These are phyloP conservation scores for Erysiphe pulchra DNA, from an alignment of 2,329 filamentous ascomycete genomes.

Conservation along the genomic window DNA sequence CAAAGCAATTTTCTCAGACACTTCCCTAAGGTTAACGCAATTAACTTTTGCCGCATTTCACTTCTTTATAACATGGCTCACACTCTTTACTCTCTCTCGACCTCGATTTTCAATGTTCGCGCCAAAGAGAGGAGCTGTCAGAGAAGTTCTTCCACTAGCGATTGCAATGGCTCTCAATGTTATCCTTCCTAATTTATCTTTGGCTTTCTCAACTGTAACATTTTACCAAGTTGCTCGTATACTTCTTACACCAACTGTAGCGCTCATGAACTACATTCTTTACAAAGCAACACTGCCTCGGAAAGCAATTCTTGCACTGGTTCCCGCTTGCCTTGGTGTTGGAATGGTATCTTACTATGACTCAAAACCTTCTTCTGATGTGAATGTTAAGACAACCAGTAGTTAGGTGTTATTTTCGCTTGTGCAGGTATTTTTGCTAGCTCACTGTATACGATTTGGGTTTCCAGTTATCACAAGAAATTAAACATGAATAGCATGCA, in stretches of 20 bases:
- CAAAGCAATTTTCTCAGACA: constrained; percentile 41
- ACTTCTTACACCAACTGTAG: constrained; percentile 37
- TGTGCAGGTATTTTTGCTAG: constrained; percentile 37
- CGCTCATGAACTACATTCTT: constrained; percentile 35
- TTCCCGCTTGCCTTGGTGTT: constrained; percentile 37
- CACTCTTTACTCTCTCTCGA: constrained; percentile 33
- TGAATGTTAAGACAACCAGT: constrained; percentile 27
- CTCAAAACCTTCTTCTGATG: constrained; percentile 23
- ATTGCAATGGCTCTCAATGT: constrained; percentile 43
- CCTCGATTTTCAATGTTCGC: constrained; percentile 31
- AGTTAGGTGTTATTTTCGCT: constrained; percentile 36
- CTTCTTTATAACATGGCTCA: constrained; percentile 38
- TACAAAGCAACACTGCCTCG: constrained; percentile 29
- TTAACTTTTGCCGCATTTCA: constrained; percentile 43
- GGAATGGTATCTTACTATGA: constrained; percentile 43
- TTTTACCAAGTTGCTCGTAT: constrained; percentile 48
- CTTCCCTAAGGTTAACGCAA: constrained; percentile 32
- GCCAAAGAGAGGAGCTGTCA: constrained; percentile 26
- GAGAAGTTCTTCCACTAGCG: constrained; percentile 35
- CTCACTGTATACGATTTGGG: constrained; percentile 44
- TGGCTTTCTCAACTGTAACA: constrained; percentile 40
- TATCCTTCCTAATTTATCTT: constrained; percentile 39
- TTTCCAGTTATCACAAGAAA: constrained; percentile 37
- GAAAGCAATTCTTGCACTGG: constrained; percentile 23
- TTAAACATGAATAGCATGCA: constrained; percentile 43